Conservation (phyloP, 1,284 basidiomycete species). For the Trichosporon coremiiforme region DNA sequence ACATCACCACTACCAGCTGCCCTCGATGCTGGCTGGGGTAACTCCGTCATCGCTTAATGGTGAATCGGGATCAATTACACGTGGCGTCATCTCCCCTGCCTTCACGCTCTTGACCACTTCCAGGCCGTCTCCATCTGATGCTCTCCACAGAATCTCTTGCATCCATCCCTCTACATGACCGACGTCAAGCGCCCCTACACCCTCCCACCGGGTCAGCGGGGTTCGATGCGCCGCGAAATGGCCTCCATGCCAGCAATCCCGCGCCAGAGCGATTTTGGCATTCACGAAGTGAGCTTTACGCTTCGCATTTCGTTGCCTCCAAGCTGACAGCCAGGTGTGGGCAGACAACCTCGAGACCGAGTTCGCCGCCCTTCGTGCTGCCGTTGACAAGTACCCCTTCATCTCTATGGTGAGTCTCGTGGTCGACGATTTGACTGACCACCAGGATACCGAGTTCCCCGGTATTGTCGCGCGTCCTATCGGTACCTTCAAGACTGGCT, state of each 20-base stretch:
- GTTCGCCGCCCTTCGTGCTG: conserved; percentile 81
- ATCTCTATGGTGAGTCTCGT: conserved; percentile 80
- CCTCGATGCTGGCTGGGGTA: background rate
- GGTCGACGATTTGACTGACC: conserved; percentile 7
- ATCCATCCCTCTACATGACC: conserved; percentile 11
- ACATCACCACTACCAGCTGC: conserved; percentile 3
- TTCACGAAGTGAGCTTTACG: conserved; percentile 43
- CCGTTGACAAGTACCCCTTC: conserved; percentile 88
- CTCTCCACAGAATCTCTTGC: conserved; percentile 1
- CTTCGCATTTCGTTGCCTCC: background rate
- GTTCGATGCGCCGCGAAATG: conserved; percentile 13
- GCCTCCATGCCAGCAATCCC: conserved; percentile 31
- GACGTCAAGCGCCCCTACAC: conserved; percentile 16
- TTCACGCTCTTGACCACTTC: background rate
- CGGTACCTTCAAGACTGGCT: conserved; percentile 92
- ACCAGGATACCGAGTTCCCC: conserved; percentile 96
- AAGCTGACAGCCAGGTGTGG: conserved; percentile 67
- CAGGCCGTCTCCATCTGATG: background rate
- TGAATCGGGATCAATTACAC: conserved; percentile 6
- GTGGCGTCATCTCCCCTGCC: conserved; percentile 3
- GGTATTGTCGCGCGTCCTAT: conserved; percentile 97
- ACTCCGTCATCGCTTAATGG: conserved; percentile 18
- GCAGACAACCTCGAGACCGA: conserved; percentile 87
- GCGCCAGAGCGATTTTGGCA: conserved; percentile 44
- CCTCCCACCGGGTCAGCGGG: conserved; percentile 17